Conservation (phyloP, 495 filamentous ascomycete genomes). For the Pseudomonodictys pantanalensis region DNA sequence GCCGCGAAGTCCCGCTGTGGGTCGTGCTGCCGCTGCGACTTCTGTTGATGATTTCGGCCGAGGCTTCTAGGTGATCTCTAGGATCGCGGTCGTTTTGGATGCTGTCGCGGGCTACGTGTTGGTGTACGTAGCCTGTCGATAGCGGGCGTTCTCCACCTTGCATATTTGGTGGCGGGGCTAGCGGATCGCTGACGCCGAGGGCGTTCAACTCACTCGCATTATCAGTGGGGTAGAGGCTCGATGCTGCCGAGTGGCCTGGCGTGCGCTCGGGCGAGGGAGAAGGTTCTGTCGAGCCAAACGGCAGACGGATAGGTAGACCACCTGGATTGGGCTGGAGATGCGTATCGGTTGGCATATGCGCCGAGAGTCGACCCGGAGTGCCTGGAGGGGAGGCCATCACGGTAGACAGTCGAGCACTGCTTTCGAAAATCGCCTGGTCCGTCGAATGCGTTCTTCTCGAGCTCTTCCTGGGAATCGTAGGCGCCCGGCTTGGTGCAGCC, state of each 20-base stretch:
- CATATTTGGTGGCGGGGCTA: slow-evolving; percentile 29
- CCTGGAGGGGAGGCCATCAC: slow-evolving; percentile 32
- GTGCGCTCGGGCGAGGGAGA: slow-evolving; percentile 30
- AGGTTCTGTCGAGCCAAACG: slow-evolving; percentile 29
- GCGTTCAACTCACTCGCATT: slow-evolving; percentile 37
- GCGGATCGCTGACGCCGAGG: not conserved
- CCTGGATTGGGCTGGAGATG: slow-evolving; percentile 23
- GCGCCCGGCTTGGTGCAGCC: slow-evolving; percentile 38
- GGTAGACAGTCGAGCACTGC: slow-evolving; percentile 25
- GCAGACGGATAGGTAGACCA: slow-evolving; percentile 6
- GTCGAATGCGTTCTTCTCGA: slow-evolving; percentile 53
- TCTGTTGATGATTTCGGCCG: slow-evolving; percentile 35
- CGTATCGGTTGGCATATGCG: slow-evolving; percentile 1
- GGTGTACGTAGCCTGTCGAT: slow-evolving; percentile 70
- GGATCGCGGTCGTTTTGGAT: slow-evolving; percentile 42
- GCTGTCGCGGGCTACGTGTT: slow-evolving; percentile 59
- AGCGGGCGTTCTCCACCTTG: slow-evolving; percentile 56
- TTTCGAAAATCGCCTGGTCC: slow-evolving; percentile 25
- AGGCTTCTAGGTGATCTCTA: slow-evolving; percentile 30
- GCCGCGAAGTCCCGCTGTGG: not conserved
- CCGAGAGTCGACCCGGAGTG: slow-evolving; percentile 19
- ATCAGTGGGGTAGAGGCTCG: slow-evolving; percentile 26
- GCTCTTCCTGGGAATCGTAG: slow-evolving; percentile 59
- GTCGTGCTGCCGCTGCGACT: slow-evolving; percentile 23
- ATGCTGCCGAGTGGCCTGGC: slow-evolving; percentile 24